Evolutionary conservation across 2,329 filamentous ascomycete species (phyloP).

Genomic region (Fusarium tricinctum): DNA sequence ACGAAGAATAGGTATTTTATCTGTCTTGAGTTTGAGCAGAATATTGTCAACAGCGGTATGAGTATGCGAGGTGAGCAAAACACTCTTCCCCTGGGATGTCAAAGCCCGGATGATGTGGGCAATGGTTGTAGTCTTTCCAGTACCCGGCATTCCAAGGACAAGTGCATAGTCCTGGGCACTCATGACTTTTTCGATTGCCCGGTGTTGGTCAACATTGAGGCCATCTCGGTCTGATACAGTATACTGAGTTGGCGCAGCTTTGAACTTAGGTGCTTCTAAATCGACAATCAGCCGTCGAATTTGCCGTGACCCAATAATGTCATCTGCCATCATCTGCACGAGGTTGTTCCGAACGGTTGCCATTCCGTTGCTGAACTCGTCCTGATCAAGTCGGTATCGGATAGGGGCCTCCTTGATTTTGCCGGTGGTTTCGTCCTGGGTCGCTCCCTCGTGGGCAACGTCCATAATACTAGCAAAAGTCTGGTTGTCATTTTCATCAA

Average conservation of each 20-base stretch:
- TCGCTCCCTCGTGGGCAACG: slow-evolving; percentile 70
- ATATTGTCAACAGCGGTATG: slow-evolving; percentile 99
- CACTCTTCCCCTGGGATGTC: slow-evolving; percentile 89
- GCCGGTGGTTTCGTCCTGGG: slow-evolving; percentile 64
- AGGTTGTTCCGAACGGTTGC: slow-evolving; percentile 94
- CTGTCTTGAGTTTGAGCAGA: slow-evolving; percentile 86
- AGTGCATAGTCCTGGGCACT: slow-evolving; percentile 94
- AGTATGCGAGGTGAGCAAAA: slow-evolving; percentile 94
- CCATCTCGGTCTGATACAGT: slow-evolving; percentile 71
- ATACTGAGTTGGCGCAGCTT: slow-evolving; percentile 73
- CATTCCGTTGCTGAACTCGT: slow-evolving; percentile 99
- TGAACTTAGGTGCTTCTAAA: slow-evolving; percentile 80
- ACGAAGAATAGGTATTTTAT: slow-evolving; percentile 84
- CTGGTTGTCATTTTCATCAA: slow-evolving; percentile 83
- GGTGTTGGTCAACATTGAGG: slow-evolving; percentile 89
- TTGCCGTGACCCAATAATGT: slow-evolving; percentile 76
- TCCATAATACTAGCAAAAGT: slow-evolving; percentile 94
- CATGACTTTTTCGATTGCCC: slow-evolving; percentile 95
- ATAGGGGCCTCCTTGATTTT: slow-evolving; percentile 69
- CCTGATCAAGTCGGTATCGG: slow-evolving; percentile 91
- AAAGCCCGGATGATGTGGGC: slow-evolving; percentile 95
- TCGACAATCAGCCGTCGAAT: slow-evolving; percentile 87
- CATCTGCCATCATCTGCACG: slow-evolving; percentile 89
- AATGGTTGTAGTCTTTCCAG: slow-evolving; percentile 98
- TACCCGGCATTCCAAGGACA: slow-evolving; percentile 98